Base-by-base conservation (phyloP, 73 alveolate species). In the Paramecium octaurelia region DNA sequence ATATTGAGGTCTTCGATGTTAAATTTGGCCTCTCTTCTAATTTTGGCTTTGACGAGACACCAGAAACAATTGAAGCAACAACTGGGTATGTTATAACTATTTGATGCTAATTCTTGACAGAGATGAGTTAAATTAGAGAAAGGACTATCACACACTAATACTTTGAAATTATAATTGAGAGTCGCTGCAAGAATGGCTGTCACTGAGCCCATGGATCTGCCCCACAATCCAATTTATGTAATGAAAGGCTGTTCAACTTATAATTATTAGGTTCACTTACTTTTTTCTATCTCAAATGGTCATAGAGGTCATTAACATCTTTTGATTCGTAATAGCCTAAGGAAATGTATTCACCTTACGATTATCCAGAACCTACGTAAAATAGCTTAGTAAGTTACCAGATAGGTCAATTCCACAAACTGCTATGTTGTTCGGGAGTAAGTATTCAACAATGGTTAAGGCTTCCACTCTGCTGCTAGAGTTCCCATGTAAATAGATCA, bases 171-270 rank as follows among this genome's bases (percentile, higher is more conserved):
- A 11, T 71, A 2, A 71, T 71, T 71, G 8, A 34, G 86, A 12
- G 59, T 71, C 3, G 86, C 98, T 92, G 95, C 96, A 95, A 96
- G 71, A 14, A 96, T 87, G 11, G 97, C 98, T 2, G 99, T 96
- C 11, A 95, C 99, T 6, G 99, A 98, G 40, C 99, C 99, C 99
- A 96, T 96, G 8, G 97, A 92, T 85, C 99, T 94, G 16, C 99
- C 99, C 99, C 99, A 96, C 38, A 96, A 60, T 20, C 98, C 99
- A 29, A 96, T 96, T 29, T 94, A 88, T 40, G 96, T 91, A 11
- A 95, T 96, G 23, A 54, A 59, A 60, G 84, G 84, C 85, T 86
- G 23, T 34, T 54, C 8, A 4, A 59, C 86, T 71, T 71, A 29
- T 71, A 71, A 71, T 71, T 38, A 59, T 71, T 58, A 23, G 16